A percentile compares a stretch with the other conserved stretches of the same genome.
Evolutionary conservation across 768 basidiomycete species (phyloP).

Genomic region (Udeniomyces megalosporus): DNA sequence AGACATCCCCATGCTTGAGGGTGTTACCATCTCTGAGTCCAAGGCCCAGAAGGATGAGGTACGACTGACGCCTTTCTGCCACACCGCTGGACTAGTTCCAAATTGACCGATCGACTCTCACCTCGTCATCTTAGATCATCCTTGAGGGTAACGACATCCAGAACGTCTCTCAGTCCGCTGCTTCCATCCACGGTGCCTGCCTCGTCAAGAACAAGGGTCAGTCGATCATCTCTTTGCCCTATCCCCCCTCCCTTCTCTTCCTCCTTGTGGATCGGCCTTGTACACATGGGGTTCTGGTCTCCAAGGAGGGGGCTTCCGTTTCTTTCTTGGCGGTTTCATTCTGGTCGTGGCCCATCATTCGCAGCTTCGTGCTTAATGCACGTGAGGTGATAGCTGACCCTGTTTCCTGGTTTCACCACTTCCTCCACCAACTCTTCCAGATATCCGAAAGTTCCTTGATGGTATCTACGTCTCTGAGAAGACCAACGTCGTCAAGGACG

Average conservation of each 20-base stretch:
- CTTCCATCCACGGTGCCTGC: constrained; percentile 91
- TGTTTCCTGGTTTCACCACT: not conserved
- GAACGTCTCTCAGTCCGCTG: constrained; percentile 94
- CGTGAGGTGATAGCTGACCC: constrained; percentile 1
- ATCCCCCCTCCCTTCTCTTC: not conserved
- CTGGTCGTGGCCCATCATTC: not conserved
- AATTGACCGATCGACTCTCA: not conserved
- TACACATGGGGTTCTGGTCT: not conserved
- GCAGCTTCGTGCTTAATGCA: not conserved
- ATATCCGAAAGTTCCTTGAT: constrained; percentile 1
- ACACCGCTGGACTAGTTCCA: not conserved
- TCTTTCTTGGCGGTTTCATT: not conserved
- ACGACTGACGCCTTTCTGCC: constrained; percentile 17
- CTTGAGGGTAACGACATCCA: constrained; percentile 91
- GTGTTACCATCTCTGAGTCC: constrained; percentile 69
- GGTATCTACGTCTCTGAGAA: constrained; percentile 9
- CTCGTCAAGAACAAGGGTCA: constrained; percentile 86
- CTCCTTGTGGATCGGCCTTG: not conserved
- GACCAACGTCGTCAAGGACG: constrained; percentile 1
- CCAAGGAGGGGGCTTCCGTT: not conserved
- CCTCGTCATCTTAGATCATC: constrained; percentile 36
- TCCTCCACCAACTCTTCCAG: not conserved
- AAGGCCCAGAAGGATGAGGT: constrained; percentile 78
- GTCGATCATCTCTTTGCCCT: not conserved
- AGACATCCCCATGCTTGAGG: constrained; percentile 77